These are phyloP conservation scores for Hanseniaspora singularis DNA, from an alignment of 805 yeast species.

Conservation along the genomic window DNA sequence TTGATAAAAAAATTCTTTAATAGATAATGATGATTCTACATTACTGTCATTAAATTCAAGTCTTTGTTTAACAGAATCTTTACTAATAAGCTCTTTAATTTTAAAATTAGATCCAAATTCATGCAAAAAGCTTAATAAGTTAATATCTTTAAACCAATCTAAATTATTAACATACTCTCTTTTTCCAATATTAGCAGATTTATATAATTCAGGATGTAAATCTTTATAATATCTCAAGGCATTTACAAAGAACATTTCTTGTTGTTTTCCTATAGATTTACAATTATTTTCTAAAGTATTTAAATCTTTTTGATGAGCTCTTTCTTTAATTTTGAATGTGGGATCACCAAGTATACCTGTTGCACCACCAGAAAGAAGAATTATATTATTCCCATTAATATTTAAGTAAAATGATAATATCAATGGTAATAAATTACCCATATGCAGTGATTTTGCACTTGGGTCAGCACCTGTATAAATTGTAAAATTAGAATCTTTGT, in stretches of 20 bases:
- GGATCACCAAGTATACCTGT: constrained; percentile 97
- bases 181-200: constrained; percentile 29
- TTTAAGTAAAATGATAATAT: constrained; percentile 75
- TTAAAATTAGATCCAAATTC: constrained; percentile 67
- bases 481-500: constrained; percentile 24
- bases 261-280: constrained; percentile 45
- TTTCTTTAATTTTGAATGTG: constrained; percentile 73
- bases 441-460: constrained; percentile 74
- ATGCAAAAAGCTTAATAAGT: constrained; percentile 66
- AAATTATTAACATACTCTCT: constrained; percentile 48
- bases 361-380: constrained; percentile 84
- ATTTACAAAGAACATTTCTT: constrained; percentile 44
- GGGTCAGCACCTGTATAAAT: constrained; percentile 96
- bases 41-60: constrained; percentile 33
- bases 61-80: constrained; percentile 77
- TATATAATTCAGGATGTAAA: background rate
- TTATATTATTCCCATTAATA: constrained; percentile 72
- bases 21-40: constrained; percentile 41
- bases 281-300: constrained; percentile 46
- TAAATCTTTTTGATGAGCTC: constrained; percentile 43
- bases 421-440: constrained; percentile 82
- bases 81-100: constrained; percentile 71
- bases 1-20: constrained; percentile 89
- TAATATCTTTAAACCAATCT: constrained; percentile 75
- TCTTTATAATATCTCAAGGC: constrained; percentile 51